Evolutionary conservation across 768 basidiomycete genomes (phyloP), one percentile per base, ranked within the genome.

Genomic region (Mycena haematopus): DNA sequence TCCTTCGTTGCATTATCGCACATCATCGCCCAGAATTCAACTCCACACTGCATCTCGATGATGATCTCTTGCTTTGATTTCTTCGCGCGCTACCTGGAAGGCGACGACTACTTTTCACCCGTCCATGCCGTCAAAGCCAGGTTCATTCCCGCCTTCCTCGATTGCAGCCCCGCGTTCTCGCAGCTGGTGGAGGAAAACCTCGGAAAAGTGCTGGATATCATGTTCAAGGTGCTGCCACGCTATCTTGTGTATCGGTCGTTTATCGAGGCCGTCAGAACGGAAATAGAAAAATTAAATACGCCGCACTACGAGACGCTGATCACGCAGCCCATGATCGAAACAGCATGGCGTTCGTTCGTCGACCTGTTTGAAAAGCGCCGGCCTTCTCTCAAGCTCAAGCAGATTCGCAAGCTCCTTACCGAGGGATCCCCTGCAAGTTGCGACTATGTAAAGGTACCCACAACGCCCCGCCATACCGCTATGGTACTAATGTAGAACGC

Each of bases 241-340:
- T 80, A 79, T 52, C 69, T 78, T 21, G 75, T 78, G 1, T 79
- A 78, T 63, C 73, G 75, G 3, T 77, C 75, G 21, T 76, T 78
- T 22, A 67, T 77, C 11, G 67, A 73, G 40, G 71, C 72, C 8
- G 70, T 75, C 21, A 72, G 73, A 40, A 46, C 63, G 0, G 63
- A 73, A 14, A 69, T 76, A 53, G 33, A 31, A 11, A 70, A 67
- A 50, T 45, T 75, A 14, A 65, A 71, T 29, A 58, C 69, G 15
- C 68, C 70, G 11, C 65, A 71, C 40, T 59, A 58, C 11, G 38
- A 63, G n/a, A 63, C 53, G 11, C 53, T 73, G 33, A 57, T 35
- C 47, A 55, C 58, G 21, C 74, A 63, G 4, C 76, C 75, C 56
- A 59, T 60, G 40, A 51, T 66, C 15, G 60, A 75, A 15, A 72